Evolutionary conservation across 352 stramenopile species (phyloP).

Genomic region (Phytophthora sansomeana): DNA sequence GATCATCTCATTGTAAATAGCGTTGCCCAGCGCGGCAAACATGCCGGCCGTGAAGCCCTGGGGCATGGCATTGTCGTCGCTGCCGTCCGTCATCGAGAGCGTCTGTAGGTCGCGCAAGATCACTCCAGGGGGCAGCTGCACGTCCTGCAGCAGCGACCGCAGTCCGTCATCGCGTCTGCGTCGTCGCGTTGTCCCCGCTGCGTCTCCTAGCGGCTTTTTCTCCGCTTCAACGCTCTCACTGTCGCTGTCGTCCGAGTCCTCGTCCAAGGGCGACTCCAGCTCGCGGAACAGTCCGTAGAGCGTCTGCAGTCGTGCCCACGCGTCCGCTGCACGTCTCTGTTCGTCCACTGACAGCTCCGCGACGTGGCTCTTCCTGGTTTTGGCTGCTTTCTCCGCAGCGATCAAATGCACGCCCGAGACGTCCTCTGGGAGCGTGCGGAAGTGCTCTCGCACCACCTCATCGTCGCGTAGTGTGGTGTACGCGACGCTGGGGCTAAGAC

Average conservation of each 20-base stretch:
- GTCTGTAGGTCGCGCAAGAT: conserved; percentile 62
- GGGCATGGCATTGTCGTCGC: conserved; percentile 46
- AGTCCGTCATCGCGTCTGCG: conserved; percentile 52
- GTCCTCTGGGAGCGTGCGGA: conserved; percentile 38
- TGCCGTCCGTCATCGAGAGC: conserved; percentile 39
- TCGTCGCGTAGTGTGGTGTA: conserved; percentile 49
- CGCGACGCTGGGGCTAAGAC: conserved; percentile 50
- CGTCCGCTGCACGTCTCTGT: conserved; percentile 56
- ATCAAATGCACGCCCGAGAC: conserved; percentile 37
- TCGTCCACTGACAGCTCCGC: conserved; percentile 50
- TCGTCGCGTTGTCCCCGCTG: conserved; percentile 13
- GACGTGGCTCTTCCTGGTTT: conserved; percentile 22
- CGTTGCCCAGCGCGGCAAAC: conserved; percentile 74
- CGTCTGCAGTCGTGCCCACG: conserved; percentile 63
- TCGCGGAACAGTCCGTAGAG: conserved; percentile 71
- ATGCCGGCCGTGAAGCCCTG: conserved; percentile 78
- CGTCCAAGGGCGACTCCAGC: conserved; percentile 35
- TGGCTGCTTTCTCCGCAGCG: conserved; percentile 8
- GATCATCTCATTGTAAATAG: conserved; percentile 75
- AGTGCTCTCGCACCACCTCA: conserved; percentile 34
- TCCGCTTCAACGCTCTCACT: conserved; percentile 18
- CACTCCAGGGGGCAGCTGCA: conserved; percentile 44
- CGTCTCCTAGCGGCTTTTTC: not conserved
- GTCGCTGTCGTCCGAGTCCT: conserved; percentile 32
- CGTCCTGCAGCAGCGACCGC: conserved; percentile 54